phyloP scores from a whole-genome alignment of 352 stramenopile genomes.

The Thalassiosira hispida region DNA sequence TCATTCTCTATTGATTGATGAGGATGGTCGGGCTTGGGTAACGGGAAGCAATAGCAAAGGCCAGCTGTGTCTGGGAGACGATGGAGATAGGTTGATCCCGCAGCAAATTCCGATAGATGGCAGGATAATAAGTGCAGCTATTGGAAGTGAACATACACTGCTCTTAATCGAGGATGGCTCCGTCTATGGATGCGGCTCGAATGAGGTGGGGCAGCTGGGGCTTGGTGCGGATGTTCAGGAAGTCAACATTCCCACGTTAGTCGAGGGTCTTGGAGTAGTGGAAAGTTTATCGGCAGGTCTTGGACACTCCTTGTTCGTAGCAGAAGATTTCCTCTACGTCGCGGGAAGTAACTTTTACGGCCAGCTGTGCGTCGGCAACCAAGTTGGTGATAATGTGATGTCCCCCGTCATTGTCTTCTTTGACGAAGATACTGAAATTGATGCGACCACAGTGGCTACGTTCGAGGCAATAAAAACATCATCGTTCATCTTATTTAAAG shows the following conservation, averaged over 20 bases:
- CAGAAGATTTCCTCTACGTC: slow-evolving; percentile 42
- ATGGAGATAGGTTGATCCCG: slow-evolving; percentile 47
- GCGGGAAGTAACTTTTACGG: slow-evolving; percentile 46
- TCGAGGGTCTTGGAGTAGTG: slow-evolving; percentile 31
- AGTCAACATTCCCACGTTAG: slow-evolving; percentile 26
- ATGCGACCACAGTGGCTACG: slow-evolving; percentile 20
- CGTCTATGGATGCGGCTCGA: slow-evolving; percentile 56
- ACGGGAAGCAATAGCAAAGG: slow-evolving; percentile 50
- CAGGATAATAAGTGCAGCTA: slow-evolving; percentile 30
- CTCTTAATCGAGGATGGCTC: slow-evolving; percentile 46
- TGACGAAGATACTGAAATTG: background rate
- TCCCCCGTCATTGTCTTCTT: slow-evolving; percentile 26
- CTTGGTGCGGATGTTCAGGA: slow-evolving; percentile 28
- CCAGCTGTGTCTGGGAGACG: slow-evolving; percentile 50
- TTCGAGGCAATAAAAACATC: slow-evolving; percentile 44
- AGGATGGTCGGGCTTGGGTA: slow-evolving; percentile 42
- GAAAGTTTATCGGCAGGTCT: slow-evolving; percentile 42
- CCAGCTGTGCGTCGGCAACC: slow-evolving; percentile 31
- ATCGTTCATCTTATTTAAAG: slow-evolving; percentile 57
- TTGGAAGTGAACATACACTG: slow-evolving; percentile 51
- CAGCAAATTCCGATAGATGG: slow-evolving; percentile 26
- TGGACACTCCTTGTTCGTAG: slow-evolving; percentile 40
- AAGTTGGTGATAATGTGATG: slow-evolving; percentile 15
- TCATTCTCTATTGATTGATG: slow-evolving; percentile 55
- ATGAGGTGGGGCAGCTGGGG: slow-evolving; percentile 47